A percentile compares a stretch with the other conserved stretches of the same genome.
phyloP scores from a whole-genome alignment of 2,329 filamentous ascomycete genomes.

The Zelopaecilomyces penicillatus region DNA sequence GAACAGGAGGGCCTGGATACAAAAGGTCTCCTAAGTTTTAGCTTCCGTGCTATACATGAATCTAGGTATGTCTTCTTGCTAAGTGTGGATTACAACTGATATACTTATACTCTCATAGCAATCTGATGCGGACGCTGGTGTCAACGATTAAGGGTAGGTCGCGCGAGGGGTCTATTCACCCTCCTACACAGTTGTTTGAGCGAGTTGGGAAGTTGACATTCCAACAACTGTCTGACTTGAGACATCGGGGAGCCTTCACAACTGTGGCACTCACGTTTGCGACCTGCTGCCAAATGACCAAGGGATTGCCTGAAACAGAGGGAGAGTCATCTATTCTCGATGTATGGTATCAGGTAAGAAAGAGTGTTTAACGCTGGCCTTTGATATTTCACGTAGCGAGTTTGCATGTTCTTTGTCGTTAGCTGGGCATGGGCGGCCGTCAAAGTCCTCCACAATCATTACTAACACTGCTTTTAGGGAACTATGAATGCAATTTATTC shows the following conservation, averaged over 20 bases:
- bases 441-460: too few relatives aligned
- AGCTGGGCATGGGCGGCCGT: too few relatives aligned
- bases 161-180: conserved; percentile 35
- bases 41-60: conserved; percentile 91
- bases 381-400: too few relatives aligned
- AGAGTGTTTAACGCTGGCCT: not conserved
- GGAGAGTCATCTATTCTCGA: conserved; percentile 42
- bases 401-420: too few relatives aligned
- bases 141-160: conserved; percentile 43
- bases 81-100: too few relatives aligned
- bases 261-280: conserved; percentile 86
- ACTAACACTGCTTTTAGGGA: conserved; percentile 30
- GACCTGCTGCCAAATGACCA: conserved; percentile 62
- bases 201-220: conserved; percentile 68
- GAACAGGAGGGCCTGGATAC: conserved; percentile 65
- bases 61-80: conserved; percentile 53
- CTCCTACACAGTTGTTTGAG: conserved; percentile 47
- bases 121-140: conserved; percentile 58
- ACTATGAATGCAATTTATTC: conserved; percentile 62
- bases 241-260: conserved; percentile 88
- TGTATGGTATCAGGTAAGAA: conserved; percentile 60
- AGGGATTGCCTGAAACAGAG: conserved; percentile 32
- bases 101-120: conserved; percentile 37
- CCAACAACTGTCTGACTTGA: conserved; percentile 69
- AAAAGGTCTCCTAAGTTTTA: conserved; percentile 88